A percentile compares a stretch with the other conserved stretches of the same genome.
Evolutionary conservation across 2,329 filamentous ascomycete species (phyloP).

Genomic region (Alternaria conjuncta): DNA sequence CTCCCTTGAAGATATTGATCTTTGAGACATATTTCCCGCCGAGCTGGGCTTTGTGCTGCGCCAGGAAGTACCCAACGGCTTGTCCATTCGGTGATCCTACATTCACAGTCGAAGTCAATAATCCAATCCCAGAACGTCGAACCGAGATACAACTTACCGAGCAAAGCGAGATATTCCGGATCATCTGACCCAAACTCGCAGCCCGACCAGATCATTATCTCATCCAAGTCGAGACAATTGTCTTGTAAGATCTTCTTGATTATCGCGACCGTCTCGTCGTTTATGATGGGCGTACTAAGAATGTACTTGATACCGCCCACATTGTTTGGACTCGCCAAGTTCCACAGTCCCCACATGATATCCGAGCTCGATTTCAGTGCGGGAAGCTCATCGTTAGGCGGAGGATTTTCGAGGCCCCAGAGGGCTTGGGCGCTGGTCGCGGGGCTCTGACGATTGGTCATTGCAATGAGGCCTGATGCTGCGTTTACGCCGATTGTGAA

Average conservation of each 20-base stretch:
- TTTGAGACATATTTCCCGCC: constrained; percentile 15
- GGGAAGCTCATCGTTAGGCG: constrained; percentile 18
- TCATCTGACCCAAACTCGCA: background rate
- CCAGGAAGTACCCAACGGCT: constrained; percentile 17
- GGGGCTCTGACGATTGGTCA: constrained; percentile 14
- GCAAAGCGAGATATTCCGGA: background rate
- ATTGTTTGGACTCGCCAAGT: background rate
- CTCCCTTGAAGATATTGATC: constrained; percentile 16
- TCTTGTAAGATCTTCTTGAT: background rate
- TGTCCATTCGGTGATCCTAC: constrained; percentile 15
- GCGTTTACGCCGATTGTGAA: constrained; percentile 20
- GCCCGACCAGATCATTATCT: background rate
- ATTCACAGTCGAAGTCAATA: background rate
- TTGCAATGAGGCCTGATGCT: constrained; percentile 9
- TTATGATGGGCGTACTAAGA: background rate
- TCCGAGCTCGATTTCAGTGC: constrained; percentile 20
- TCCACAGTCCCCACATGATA: constrained; percentile 28
- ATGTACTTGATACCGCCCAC: background rate
- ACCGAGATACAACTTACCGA: background rate
- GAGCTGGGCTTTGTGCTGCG: constrained; percentile 16
- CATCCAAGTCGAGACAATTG: background rate
- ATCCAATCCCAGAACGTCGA: background rate
- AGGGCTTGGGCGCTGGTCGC: constrained; percentile 3
- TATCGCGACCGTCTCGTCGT: background rate
- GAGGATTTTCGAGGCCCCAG: background rate